These are phyloP conservation scores for Scutellaria minor DNA, from an alignment of 257 asterid genomes.

Conservation along the genomic window DNA sequence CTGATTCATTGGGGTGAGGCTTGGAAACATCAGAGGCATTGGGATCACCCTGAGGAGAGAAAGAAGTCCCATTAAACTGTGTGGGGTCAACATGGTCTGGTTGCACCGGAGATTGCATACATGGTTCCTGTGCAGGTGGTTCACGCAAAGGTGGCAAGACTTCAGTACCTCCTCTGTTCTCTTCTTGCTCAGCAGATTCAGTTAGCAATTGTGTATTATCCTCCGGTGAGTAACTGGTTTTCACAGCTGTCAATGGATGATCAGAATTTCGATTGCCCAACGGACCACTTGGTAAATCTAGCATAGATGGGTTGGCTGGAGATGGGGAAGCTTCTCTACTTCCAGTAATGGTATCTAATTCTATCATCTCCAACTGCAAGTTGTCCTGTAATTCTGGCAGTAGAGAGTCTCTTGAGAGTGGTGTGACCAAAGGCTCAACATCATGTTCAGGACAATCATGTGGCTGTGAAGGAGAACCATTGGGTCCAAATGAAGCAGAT, in stretches of 20 bases:
- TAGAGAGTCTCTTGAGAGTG: constrained; percentile 50
- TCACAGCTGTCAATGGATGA: constrained; percentile 24
- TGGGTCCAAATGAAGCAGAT: constrained; percentile 48
- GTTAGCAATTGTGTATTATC: constrained; percentile 35
- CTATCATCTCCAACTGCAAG: constrained; percentile 66
- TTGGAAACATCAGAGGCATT: constrained; percentile 27
- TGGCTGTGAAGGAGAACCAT: constrained; percentile 43
- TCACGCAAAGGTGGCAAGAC: constrained; percentile 38
- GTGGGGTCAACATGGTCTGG: constrained; percentile 30
- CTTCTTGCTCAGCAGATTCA: constrained; percentile 41
- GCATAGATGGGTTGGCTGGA: constrained; percentile 46
- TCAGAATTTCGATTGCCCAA: constrained; percentile 36
- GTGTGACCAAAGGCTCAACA: constrained; percentile 45
- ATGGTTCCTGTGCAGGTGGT: constrained; percentile 37
- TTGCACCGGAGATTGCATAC: constrained; percentile 33
- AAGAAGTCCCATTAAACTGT: constrained; percentile 22
- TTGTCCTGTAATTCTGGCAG: constrained; percentile 54
- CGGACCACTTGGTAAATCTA: constrained; percentile 42
- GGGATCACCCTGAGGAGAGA: constrained; percentile 24
- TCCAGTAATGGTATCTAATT: constrained; percentile 62
- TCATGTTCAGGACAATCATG: constrained; percentile 49
- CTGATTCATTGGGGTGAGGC: constrained; percentile 25
- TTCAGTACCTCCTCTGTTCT: constrained; percentile 43
- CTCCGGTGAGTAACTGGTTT: constrained; percentile 33
- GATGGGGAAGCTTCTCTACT: constrained; percentile 66